phyloP scores from a whole-genome alignment of 108 stramenopile species.

The Mayamaea pseudoterrestris region DNA sequence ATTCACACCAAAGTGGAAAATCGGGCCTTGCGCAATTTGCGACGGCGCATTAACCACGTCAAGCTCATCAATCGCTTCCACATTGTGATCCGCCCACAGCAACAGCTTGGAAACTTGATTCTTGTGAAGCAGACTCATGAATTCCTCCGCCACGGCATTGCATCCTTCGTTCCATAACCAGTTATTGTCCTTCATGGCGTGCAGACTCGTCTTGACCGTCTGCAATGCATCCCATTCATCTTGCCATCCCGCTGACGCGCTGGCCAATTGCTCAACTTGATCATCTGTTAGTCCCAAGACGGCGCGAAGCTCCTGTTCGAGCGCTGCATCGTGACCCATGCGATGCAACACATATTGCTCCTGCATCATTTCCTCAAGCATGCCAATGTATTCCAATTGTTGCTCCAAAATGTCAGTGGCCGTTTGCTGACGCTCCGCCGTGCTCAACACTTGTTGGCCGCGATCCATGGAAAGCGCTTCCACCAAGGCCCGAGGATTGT shows the following conservation, averaged over 20 bases:
- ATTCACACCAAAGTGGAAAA: slow-evolving; percentile 76
- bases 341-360: slow-evolving; percentile 50
- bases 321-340: slow-evolving; percentile 9
- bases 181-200: slow-evolving; percentile 52
- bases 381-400: slow-evolving; percentile 62
- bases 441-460: slow-evolving; percentile 58
- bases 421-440: slow-evolving; percentile 43
- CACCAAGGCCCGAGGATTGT: slow-evolving; percentile 3
- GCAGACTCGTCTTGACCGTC: slow-evolving; percentile 41
- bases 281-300: slow-evolving; percentile 43
- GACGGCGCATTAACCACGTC: slow-evolving; percentile 58
- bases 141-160: slow-evolving; percentile 49
- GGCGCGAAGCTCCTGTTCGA: slow-evolving; percentile 22
- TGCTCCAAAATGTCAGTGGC: slow-evolving; percentile 61
- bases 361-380: slow-evolving; percentile 50
- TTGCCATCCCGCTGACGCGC: slow-evolving; percentile 28
- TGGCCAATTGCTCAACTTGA: slow-evolving; percentile 32
- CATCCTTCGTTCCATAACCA: slow-evolving; percentile 78
- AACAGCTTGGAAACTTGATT: slow-evolving; percentile 78
- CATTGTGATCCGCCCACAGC: slow-evolving; percentile 78
- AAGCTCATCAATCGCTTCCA: slow-evolving; percentile 71
- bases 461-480: slow-evolving; percentile 85
- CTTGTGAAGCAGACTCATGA: slow-evolving; percentile 70
- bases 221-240: slow-evolving; percentile 57
- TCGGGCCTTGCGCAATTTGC: slow-evolving; percentile 26